Conservation (phyloP, 2,329 filamentous ascomycete genomes). For the Nothopassalora personata region DNA sequence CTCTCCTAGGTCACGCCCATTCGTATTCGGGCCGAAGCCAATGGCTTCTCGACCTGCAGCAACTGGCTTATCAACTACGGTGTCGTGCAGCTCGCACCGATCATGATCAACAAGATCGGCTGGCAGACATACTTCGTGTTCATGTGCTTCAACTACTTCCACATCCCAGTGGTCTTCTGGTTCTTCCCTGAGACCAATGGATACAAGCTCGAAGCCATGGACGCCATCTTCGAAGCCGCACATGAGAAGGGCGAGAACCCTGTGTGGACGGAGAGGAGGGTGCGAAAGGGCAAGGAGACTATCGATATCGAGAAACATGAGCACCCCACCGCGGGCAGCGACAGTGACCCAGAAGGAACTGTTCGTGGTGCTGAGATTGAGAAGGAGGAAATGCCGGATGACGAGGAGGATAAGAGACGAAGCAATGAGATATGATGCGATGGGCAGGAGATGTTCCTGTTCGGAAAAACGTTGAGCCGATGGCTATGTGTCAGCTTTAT, state of each 20-base stretch:
- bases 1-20: constrained; percentile 27
- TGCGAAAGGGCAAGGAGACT: constrained; percentile 20
- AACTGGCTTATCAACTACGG: constrained; percentile 33
- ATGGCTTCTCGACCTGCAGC: constrained; percentile 49
- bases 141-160: constrained; percentile 28
- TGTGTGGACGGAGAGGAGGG: constrained; percentile 22
- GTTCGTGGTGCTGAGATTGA: constrained; percentile 13
- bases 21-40: constrained; percentile 51
- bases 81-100: constrained; percentile 36
- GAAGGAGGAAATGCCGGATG: constrained; percentile 13
- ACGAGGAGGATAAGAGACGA: neutral
- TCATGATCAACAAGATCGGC: constrained; percentile 42
- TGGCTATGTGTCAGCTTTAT: neutral
- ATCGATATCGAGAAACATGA: constrained; percentile 18
- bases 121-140: constrained; percentile 51
- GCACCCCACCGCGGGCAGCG: constrained; percentile 4
- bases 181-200: constrained; percentile 22
- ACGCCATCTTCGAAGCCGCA: constrained; percentile 26
- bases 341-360: constrained; percentile 12
- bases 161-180: constrained; percentile 16
- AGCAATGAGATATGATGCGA: neutral
- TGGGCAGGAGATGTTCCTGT: neutral
- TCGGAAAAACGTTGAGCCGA: neutral
- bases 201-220: constrained; percentile 24
- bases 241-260: constrained; percentile 29